Evolutionary conservation across 2,329 filamentous ascomycete species (phyloP).

Genomic region (Cryphonectria japonica): DNA sequence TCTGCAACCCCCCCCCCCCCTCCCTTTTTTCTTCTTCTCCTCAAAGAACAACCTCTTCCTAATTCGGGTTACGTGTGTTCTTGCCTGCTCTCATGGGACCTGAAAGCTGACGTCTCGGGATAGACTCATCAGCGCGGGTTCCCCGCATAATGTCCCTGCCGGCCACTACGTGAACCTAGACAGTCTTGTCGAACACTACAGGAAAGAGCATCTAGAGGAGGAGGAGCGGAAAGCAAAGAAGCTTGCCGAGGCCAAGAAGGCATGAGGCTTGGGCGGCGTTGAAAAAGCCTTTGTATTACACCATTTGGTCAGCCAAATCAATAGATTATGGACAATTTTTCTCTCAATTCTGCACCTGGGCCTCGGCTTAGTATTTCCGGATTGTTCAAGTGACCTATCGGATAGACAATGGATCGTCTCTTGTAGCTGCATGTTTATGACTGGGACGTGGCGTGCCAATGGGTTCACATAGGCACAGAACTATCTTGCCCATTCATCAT

Average conservation of each 20-base stretch:
- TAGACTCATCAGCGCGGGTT: constrained; percentile 56
- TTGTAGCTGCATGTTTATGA: neutral
- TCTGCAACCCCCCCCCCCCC: neutral
- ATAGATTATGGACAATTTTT: constrained; percentile 2
- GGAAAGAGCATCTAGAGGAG: constrained; percentile 56
- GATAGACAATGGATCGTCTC: neutral
- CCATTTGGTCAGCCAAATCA: constrained; percentile 7
- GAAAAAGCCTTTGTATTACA: constrained; percentile 12
- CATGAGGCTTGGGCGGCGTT: constrained; percentile 19
- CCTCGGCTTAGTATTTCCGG: neutral
- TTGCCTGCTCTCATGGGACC: neutral
- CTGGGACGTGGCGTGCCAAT: neutral
- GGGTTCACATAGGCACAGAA: neutral
- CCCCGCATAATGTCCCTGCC: constrained; percentile 57
- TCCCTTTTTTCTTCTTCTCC: too few relatives aligned
- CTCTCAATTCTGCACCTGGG: neutral
- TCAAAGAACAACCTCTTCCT: neutral
- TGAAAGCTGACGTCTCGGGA: constrained; percentile 2
- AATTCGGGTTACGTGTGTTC: too few relatives aligned
- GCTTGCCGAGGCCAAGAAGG: constrained; percentile 46
- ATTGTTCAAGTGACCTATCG: neutral
- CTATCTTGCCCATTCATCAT: neutral
- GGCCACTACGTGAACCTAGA: constrained; percentile 59
- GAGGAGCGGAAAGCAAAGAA: constrained; percentile 59
- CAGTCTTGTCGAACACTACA: constrained; percentile 61